Conservation (phyloP, 768 basidiomycete species). For the Leccinum pellstonianum region DNA sequence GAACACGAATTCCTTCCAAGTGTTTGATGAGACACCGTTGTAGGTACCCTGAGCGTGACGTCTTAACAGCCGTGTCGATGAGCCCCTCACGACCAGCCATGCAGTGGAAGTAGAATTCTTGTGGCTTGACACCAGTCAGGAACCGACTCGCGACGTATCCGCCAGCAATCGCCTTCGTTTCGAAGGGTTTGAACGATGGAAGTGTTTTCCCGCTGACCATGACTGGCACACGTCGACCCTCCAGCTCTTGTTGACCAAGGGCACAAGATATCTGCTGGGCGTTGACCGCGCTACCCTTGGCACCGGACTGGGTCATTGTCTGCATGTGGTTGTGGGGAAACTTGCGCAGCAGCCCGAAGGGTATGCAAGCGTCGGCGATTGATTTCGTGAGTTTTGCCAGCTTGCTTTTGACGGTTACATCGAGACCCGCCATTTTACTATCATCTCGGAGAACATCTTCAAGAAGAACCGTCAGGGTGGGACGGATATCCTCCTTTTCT, state of each 20-base stretch:
- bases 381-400: slow-evolving; percentile 85
- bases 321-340: slow-evolving; percentile 99
- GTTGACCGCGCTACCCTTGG: slow-evolving; percentile 97
- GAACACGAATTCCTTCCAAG: slow-evolving; percentile 92
- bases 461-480: slow-evolving; percentile 63
- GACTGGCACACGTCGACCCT: slow-evolving; percentile 96
- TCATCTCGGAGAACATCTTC: slow-evolving; percentile 95
- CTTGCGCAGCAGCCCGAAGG: slow-evolving; percentile 80
- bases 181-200: slow-evolving; percentile 95
- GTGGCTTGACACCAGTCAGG: slow-evolving; percentile 95
- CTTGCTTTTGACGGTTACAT: slow-evolving; percentile 86
- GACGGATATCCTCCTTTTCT: slow-evolving; percentile 51
- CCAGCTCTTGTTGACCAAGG: slow-evolving; percentile 95
- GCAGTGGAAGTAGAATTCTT: slow-evolving; percentile 99
- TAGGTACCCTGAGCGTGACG: slow-evolving; percentile 95
- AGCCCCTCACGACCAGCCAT: slow-evolving; percentile 99
- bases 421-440: slow-evolving; percentile 95
- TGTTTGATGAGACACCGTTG: slow-evolving; percentile 99
- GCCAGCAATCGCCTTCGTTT: slow-evolving; percentile 97
- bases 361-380: slow-evolving; percentile 86
- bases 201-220: slow-evolving; percentile 99
- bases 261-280: slow-evolving; percentile 98
- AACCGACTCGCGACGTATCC: slow-evolving; percentile 98
- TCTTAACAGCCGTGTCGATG: slow-evolving; percentile 99
- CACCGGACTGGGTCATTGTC: slow-evolving; percentile 96